These are phyloP conservation scores for Quercus variabilis DNA, from an alignment of 306 rosid genomes.

Conservation along the genomic window DNA sequence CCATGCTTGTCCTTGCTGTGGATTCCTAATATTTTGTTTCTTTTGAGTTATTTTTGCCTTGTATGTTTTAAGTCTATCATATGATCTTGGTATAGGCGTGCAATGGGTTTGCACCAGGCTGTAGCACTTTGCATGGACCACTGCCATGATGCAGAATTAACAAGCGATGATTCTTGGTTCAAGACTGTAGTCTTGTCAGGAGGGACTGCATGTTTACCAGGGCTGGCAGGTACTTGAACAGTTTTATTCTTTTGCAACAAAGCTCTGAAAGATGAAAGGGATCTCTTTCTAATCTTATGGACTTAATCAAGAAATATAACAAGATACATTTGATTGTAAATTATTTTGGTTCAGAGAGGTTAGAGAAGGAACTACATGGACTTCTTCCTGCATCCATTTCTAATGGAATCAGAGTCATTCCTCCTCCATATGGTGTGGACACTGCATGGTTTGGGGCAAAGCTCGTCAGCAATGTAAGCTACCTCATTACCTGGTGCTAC, in stretches of 20 bases:
- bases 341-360: constrained; percentile 53
- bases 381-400: constrained; percentile 55
- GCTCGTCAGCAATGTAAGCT: constrained; percentile 76
- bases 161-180: constrained; percentile 65
- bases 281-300: background rate
- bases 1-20: background rate
- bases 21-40: constrained; percentile 7
- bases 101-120: constrained; percentile 89
- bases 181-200: constrained; percentile 80
- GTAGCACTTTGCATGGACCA: constrained; percentile 80
- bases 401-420: constrained; percentile 55
- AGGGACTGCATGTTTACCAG: constrained; percentile 86
- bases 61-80: constrained; percentile 9
- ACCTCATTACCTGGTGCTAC: background rate
- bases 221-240: constrained; percentile 61
- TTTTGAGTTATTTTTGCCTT: background rate
- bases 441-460: constrained; percentile 92
- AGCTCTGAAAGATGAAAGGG: constrained; percentile 12
- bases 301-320: background rate
- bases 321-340: background rate
- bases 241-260: background rate
- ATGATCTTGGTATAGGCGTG: constrained; percentile 50
- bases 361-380: constrained; percentile 61
- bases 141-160: constrained; percentile 64
- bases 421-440: constrained; percentile 80